phyloP scores from a whole-genome alignment of 192 early-diverging fungal species.

The Entomortierella parvispora region DNA sequence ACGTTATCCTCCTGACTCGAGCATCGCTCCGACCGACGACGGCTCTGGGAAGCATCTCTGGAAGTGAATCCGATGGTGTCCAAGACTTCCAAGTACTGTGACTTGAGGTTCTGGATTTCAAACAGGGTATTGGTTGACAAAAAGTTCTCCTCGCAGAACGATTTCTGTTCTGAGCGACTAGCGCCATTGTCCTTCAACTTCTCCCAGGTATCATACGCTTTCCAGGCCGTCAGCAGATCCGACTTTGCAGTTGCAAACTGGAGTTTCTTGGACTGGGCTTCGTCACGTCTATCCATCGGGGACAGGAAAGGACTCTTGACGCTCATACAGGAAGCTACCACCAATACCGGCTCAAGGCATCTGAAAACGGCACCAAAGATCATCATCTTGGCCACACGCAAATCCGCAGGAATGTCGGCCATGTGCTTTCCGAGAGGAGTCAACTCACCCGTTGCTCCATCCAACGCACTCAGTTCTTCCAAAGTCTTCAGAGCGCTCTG shows the following conservation, averaged over 20 bases:
- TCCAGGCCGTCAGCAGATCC: slow-evolving; percentile 56
- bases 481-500: slow-evolving; percentile 68
- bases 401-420: slow-evolving; percentile 77
- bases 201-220: slow-evolving; percentile 57
- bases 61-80: slow-evolving; percentile 68
- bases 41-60: slow-evolving; percentile 6
- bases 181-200: slow-evolving; percentile 36
- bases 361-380: slow-evolving; percentile 79
- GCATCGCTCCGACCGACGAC: slow-evolving; percentile 20
- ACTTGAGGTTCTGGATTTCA: slow-evolving; percentile 67
- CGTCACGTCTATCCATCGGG: slow-evolving; percentile 36
- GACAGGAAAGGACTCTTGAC: slow-evolving; percentile 61
- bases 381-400: slow-evolving; percentile 83
- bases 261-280: slow-evolving; percentile 48
- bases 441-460: slow-evolving; percentile 55
- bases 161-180: slow-evolving; percentile 32
- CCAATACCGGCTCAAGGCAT: slow-evolving; percentile 76
- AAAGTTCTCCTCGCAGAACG: slow-evolving; percentile 63
- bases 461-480: slow-evolving; percentile 69
- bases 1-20: slow-evolving; percentile 54
- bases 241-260: slow-evolving; percentile 51
- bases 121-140: slow-evolving; percentile 71
- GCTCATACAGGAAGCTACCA: slow-evolving; percentile 74
- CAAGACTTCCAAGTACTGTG: slow-evolving; percentile 70
- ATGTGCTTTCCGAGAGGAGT: slow-evolving; percentile 78